Base-by-base conservation (phyloP, 192 early-diverging fungal species). In the Podila verticillata region DNA sequence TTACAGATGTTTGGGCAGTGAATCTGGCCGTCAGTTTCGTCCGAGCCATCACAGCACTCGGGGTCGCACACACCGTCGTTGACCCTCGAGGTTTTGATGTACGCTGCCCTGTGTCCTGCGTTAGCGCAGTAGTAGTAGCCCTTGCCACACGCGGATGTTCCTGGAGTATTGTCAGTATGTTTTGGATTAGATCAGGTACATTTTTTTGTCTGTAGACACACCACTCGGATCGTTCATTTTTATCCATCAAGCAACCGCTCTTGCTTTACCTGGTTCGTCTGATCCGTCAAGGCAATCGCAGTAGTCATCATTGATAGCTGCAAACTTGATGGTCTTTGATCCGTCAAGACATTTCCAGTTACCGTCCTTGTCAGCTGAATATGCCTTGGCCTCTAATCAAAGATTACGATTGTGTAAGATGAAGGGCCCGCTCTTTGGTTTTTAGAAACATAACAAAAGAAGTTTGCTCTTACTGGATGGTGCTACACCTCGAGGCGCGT, bases 31-130 rank as follows among this genome's bases (percentile, higher is more conserved):
- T 81, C 75, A 68, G 87, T 92, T 81, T 98, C 98, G 72, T 98
- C 97, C 0, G 94, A 92, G 6, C 98, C 98, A 74, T 99, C 98
- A 81, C 98, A 99, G 80, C 98, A 99, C 67, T 96, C 90, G 6
- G 89, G 88, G 73, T 97, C 98, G 82, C 98, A 99, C 12, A 98
- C 87, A 7, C 97, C 96, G 83, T 99, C 97, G 82, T 98, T 97
- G 22, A 99, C 92, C 8, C 89, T 89, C 7, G 84, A 88, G 5
- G 91, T 89, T 28, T 81, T 81, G 59, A 99, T 91, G 29, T 82
- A 82, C 0, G 90, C 84, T 0, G 94, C 89, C 8, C 87, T 72
- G 65, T 98, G 95, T 7, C 94, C 93, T 3, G 57, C 58, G 71
- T 99, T 98, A 17, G 61, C 73, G 65, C 98, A 99, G 67, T 95